phyloP scores from a whole-genome alignment of 2,329 filamentous ascomycete genomes.

The Aspergillus persii region DNA sequence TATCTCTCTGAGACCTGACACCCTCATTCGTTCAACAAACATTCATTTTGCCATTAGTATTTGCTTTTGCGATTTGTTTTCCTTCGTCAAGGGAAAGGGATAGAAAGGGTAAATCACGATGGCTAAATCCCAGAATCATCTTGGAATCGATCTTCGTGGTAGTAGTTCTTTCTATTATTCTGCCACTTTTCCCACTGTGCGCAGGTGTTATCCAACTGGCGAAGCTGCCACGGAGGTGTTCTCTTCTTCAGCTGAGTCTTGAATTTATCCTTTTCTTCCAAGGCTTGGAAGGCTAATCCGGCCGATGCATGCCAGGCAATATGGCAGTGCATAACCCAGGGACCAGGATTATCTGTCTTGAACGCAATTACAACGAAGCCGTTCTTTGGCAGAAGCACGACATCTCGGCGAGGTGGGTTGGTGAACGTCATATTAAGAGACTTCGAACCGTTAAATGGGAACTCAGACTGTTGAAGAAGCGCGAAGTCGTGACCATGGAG shows the following conservation, averaged over 20 bases:
- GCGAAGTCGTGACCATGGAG: constrained; percentile 11
- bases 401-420: constrained; percentile 6
- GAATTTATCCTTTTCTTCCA: neutral
- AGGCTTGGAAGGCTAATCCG: constrained; percentile 4
- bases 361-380: constrained; percentile 8
- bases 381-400: constrained; percentile 6
- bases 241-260: neutral
- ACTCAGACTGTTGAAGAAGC: constrained; percentile 4
- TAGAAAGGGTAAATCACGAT: too few relatives aligned
- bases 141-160: constrained; percentile 3
- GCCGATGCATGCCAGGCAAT: constrained; percentile 13
- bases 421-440: neutral
- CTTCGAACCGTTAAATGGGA: neutral
- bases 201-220: neutral
- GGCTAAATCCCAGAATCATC: constrained; percentile 8
- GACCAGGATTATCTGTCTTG: constrained; percentile 8
- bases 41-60: too few relatives aligned
- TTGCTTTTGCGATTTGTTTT: too few relatives aligned
- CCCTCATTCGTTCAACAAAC: too few relatives aligned
- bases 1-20: too few relatives aligned
- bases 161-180: neutral
- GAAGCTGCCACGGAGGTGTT: neutral
- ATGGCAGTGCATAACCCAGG: constrained; percentile 9
- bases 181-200: neutral
- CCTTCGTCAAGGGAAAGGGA: too few relatives aligned